Evolutionary conservation across 768 basidiomycete genomes (phyloP), one percentile per base, ranked within the genome.

Genomic region (Lenzites betulinus): DNA sequence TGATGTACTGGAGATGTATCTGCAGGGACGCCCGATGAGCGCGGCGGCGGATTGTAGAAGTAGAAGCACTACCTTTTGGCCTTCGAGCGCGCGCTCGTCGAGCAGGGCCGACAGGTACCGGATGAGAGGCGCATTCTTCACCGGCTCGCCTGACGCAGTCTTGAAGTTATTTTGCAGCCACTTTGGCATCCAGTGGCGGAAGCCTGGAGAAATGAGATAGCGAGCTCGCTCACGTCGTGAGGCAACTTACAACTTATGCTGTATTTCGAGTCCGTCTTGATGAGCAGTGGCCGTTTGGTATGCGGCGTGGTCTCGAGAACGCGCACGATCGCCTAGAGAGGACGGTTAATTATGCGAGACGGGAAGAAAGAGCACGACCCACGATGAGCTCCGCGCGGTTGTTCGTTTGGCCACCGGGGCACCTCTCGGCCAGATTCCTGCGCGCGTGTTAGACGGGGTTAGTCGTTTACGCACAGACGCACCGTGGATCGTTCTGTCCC

Each of bases 361-460:
- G 26, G 38, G 7, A 56, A 23, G 39, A 44, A 48, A 7, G 33
- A 54, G 20, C 26, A 25, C 3, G 11, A 26, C 83, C 55, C 58
- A 92, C 95, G 55, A 94, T 85, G 33, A 96, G 79, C 71, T 97
- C 95, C 12, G 93, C 95, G 28, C 93, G 77, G 61, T 94, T 93
- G 69, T 95, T 95, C 1, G 92, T 93, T 68, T 93, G 92, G 56
- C 76, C 81, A 3, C 92, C 92, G 3, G 90, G 90, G 71, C 89
- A 92, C 36, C 91, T 79, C 71, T 95, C 93, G 1, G 87, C 81
- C 2, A 94, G 69, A 66, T 95, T 96, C 57, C 93, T 95, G 30
- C 30, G 30, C 30, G 30, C 30, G 30, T 11, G 30, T 33, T 33
- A 33, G 4, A 11, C 30, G 6, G 30, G 11, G 4, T 33, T 33